phyloP scores from a whole-genome alignment of 2,329 filamentous ascomycete genomes.

The Penicillium sp. region DNA sequence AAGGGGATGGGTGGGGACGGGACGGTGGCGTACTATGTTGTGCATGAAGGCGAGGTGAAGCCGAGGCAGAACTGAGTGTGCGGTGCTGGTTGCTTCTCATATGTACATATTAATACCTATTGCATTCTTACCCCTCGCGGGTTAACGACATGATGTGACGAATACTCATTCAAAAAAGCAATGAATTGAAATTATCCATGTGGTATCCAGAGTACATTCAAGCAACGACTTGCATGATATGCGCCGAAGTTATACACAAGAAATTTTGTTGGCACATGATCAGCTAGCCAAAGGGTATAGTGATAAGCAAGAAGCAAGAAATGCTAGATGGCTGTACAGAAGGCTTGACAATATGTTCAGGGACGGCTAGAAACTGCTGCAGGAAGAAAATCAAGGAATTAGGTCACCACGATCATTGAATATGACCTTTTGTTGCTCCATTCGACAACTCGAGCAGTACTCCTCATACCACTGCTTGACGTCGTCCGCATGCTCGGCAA shows the following conservation, averaged over 20 bases:
- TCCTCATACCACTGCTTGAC: conserved; percentile 57
- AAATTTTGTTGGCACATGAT: conserved; percentile 6
- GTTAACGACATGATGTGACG: conserved; percentile 9
- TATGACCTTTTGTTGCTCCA: conserved; percentile 39
- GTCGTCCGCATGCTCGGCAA: conserved; percentile 42
- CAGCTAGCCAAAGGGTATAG: conserved; percentile 31
- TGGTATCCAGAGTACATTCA: background rate
- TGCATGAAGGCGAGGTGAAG: conserved; percentile 64
- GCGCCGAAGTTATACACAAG: conserved; percentile 14
- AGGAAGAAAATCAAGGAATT: conserved; percentile 16
- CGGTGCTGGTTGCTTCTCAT: background rate
- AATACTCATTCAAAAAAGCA: conserved; percentile 17
- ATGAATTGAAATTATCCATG: background rate
- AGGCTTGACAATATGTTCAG: conserved; percentile 5
- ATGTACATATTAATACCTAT: conserved; percentile 5
- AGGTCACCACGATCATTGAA: conserved; percentile 21
- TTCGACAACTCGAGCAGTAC: conserved; percentile 62
- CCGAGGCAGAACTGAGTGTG: conserved; percentile 57
- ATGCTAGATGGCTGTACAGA: conserved; percentile 8
- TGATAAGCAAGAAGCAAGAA: conserved; percentile 17
- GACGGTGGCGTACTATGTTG: conserved; percentile 64
- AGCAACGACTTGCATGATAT: background rate
- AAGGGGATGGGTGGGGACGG: conserved; percentile 53
- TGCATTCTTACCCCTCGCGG: background rate
- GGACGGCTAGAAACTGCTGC: background rate